A percentile compares a stretch with the other conserved stretches of the same genome.
phyloP scores from a whole-genome alignment of 78 protist species.

The Dictyostelium firmibasis region DNA sequence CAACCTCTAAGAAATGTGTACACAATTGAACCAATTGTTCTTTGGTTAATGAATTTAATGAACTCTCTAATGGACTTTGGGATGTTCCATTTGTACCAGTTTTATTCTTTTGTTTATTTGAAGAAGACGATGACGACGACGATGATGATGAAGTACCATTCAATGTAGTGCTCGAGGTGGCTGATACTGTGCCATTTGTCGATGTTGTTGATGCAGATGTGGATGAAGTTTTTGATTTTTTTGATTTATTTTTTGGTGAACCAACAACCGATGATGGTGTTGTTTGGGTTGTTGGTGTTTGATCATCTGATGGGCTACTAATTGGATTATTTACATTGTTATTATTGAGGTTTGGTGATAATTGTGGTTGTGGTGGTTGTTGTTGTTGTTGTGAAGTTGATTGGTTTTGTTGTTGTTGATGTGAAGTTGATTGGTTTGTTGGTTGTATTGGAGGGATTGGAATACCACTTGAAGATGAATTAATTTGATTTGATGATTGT shows the following conservation, averaged over 20 bases:
- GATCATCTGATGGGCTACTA: conserved; percentile 1
- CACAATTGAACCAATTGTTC: conserved; percentile 56
- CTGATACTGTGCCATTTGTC: neutral
- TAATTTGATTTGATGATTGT: neutral
- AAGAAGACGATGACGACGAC: neutral
- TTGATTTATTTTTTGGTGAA: conserved; percentile 29
- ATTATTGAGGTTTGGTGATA: neutral
- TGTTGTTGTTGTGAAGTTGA: neutral
- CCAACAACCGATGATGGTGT: neutral
- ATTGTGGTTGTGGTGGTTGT: neutral
- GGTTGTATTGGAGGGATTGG: neutral
- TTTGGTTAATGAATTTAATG: conserved; percentile 65
- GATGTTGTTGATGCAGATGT: neutral
- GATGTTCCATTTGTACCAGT: neutral
- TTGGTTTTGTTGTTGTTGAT: neutral
- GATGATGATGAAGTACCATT: neutral
- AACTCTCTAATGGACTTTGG: conserved; percentile 38
- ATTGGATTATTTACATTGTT: neutral
- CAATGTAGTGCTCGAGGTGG: neutral
- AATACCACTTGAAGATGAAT: neutral
- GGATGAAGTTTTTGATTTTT: neutral
- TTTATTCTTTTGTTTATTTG: neutral
- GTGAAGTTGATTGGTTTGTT: neutral
- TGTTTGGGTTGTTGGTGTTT: neutral
- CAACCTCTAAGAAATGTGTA: conserved; percentile 16